These are phyloP conservation scores for Myxozyma lipomycoides DNA, from an alignment of 805 yeast species.

Conservation along the genomic window DNA sequence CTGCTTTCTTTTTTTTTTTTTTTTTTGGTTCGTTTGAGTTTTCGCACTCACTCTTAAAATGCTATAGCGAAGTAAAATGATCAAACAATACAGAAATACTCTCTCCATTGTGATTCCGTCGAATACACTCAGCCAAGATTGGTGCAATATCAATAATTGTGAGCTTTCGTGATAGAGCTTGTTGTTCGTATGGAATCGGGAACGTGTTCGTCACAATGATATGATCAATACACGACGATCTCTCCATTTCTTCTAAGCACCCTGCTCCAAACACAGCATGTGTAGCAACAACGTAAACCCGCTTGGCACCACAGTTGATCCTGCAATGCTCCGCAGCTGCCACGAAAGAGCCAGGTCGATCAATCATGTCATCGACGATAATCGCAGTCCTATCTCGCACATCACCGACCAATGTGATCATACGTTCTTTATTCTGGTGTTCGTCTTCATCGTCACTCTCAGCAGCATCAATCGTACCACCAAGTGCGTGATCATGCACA, in stretches of 20 bases:
- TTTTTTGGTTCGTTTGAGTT: constrained; percentile 1
- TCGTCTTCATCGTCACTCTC: constrained; percentile 82
- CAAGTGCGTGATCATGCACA: constrained; percentile 53
- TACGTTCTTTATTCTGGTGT: constrained; percentile 39
- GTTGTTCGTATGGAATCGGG: constrained; percentile 68
- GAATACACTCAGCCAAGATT: constrained; percentile 94
- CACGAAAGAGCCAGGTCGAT: constrained; percentile 86
- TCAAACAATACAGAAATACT: constrained; percentile 24
- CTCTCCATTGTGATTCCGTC: constrained; percentile 93
- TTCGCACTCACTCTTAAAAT: not conserved
- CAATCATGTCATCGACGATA: constrained; percentile 94
- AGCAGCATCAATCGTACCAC: constrained; percentile 71
- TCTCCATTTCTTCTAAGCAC: constrained; percentile 74
- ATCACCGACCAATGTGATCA: constrained; percentile 91
- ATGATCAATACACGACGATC: constrained; percentile 73
- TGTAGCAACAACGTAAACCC: constrained; percentile 86
- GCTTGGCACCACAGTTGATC: constrained; percentile 91
- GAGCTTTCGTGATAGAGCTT: constrained; percentile 58
- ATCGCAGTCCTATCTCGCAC: constrained; percentile 89
- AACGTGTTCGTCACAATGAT: constrained; percentile 95
- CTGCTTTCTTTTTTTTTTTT: not conserved
- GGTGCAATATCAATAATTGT: constrained; percentile 89
- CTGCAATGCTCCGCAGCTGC: constrained; percentile 98
- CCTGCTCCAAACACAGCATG: constrained; percentile 92
- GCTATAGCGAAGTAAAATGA: constrained; percentile 3